Conservation (phyloP, 495 filamentous ascomycete species). For the Thermochaetoides thermophila region DNA sequence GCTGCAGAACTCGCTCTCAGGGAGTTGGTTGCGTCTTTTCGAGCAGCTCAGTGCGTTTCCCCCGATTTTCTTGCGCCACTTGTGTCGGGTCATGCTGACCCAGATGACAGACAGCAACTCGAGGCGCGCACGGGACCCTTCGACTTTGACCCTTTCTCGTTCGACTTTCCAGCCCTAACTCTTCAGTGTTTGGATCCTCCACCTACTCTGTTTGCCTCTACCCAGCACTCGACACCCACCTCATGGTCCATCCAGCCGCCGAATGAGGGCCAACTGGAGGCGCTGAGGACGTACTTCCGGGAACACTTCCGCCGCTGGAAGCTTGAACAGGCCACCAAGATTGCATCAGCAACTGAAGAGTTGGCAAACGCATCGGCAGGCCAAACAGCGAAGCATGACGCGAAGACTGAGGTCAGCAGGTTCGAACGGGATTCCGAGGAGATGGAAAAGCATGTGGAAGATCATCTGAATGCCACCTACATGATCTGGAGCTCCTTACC, state of each 20-base stretch:
- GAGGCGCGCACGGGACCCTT: slow-evolving; percentile 43
- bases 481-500: slow-evolving; percentile 52
- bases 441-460: slow-evolving; percentile 44
- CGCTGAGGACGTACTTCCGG: slow-evolving; percentile 48
- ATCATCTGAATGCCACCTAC: slow-evolving; percentile 57
- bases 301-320: slow-evolving; percentile 52
- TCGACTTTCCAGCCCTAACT: slow-evolving; percentile 70
- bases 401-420: slow-evolving; percentile 25
- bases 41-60: slow-evolving; percentile 58
- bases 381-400: too few relatives aligned
- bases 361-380: slow-evolving; percentile 22
- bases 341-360: slow-evolving; percentile 26
- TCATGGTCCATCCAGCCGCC: slow-evolving; percentile 68
- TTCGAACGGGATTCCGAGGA: slow-evolving; percentile 28
- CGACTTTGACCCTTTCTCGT: slow-evolving; percentile 65
- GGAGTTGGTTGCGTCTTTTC: slow-evolving; percentile 63
- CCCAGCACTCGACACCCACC: slow-evolving; percentile 49
- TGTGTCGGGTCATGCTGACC: too few relatives aligned
- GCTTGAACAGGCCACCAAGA: slow-evolving; percentile 26
- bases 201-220: slow-evolving; percentile 55
- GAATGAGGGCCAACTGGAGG: slow-evolving; percentile 51
- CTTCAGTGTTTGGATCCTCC: slow-evolving; percentile 68
- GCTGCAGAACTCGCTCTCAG: slow-evolving; percentile 74
- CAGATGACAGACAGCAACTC: slow-evolving; percentile 27
- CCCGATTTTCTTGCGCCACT: not conserved